Evolutionary conservation across 2,329 filamentous ascomycete genomes (phyloP).

Genomic region (Cladophialophora exuberans): DNA sequence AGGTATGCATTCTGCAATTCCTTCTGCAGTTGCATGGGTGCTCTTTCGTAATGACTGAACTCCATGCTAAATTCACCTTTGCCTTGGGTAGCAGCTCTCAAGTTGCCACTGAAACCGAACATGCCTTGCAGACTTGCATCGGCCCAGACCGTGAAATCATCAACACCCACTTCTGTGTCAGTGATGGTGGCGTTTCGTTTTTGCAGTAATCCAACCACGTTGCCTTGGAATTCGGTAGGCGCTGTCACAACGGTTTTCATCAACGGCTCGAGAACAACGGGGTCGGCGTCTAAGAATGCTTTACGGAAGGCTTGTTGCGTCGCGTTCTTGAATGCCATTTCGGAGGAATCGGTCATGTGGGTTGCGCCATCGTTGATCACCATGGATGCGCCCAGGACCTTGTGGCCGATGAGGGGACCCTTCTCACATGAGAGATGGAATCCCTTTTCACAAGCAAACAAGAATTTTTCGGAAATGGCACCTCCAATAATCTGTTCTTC

Average conservation of each 20-base stretch:
- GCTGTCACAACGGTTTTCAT: conserved; percentile 99
- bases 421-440: conserved; percentile 82
- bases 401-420: conserved; percentile 90
- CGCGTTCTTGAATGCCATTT: conserved; percentile 92
- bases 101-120: conserved; percentile 93
- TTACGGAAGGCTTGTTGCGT: conserved; percentile 97
- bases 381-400: conserved; percentile 87
- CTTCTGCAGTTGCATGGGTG: conserved; percentile 85
- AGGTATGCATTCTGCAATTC: conserved; percentile 70
- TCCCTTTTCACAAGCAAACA: conserved; percentile 92
- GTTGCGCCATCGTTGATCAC: conserved; percentile 94
- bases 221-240: conserved; percentile 96
- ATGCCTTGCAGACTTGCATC: conserved; percentile 95
- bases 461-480: conserved; percentile 91
- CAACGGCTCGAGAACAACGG: conserved; percentile 86
- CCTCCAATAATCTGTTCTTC: conserved; percentile 87
- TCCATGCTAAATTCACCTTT: conserved; percentile 99
- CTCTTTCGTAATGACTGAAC: conserved; percentile 91
- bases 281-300: conserved; percentile 78
- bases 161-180: conserved; percentile 89
- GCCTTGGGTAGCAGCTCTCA: conserved; percentile 91
- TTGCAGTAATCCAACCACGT: conserved; percentile 91
- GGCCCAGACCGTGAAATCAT: conserved; percentile 90
- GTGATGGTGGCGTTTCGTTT: conserved; percentile 95
- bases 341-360: conserved; percentile 96